Percentiles rank a stretch among this genome's conserved stretches.
Evolutionary conservation across 306 rosid species (phyloP).

Genomic region (Calophaca sinica): DNA sequence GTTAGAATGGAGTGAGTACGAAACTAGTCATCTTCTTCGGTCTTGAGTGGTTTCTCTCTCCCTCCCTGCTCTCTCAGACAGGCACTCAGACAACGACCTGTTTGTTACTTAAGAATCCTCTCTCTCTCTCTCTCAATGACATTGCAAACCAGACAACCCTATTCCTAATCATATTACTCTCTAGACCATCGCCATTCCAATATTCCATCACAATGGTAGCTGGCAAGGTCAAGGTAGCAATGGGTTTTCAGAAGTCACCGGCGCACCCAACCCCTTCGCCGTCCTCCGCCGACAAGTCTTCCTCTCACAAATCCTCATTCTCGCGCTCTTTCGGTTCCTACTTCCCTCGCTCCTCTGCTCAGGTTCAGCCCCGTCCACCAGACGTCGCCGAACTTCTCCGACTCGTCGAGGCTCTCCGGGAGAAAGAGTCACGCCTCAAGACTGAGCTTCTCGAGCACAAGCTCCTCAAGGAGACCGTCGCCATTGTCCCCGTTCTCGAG

Average conservation of each 20-base stretch:
- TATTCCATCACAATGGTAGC: conserved; percentile 58
- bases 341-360: conserved; percentile 90
- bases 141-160: conserved; percentile 51
- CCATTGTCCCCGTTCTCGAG: conserved; percentile 78
- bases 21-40: conserved; percentile 5
- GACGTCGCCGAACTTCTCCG: conserved; percentile 84
- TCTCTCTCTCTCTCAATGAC: conserved; percentile 22
- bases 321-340: conserved; percentile 60
- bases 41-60: neutral
- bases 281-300: conserved; percentile 45
- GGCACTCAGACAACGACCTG: conserved; percentile 61
- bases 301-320: conserved; percentile 62
- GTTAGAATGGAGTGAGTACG: too few species aligned
- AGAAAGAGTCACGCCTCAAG: conserved; percentile 76
- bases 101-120: conserved; percentile 38
- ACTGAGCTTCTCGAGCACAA: conserved; percentile 83
- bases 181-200: too few species aligned
- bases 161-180: neutral
- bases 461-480: conserved; percentile 72
- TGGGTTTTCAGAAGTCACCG: conserved; percentile 59
- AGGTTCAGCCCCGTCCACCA: conserved; percentile 88
- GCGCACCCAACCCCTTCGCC: conserved; percentile 62
- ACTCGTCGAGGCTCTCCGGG: conserved; percentile 79
- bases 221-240: conserved; percentile 66
- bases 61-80: conserved; percentile 40